Evolutionary conservation across 176 grass and related monocot species (phyloP), one percentile per base, ranked within the genome.

Genomic region (Musa schizocarpa): DNA sequence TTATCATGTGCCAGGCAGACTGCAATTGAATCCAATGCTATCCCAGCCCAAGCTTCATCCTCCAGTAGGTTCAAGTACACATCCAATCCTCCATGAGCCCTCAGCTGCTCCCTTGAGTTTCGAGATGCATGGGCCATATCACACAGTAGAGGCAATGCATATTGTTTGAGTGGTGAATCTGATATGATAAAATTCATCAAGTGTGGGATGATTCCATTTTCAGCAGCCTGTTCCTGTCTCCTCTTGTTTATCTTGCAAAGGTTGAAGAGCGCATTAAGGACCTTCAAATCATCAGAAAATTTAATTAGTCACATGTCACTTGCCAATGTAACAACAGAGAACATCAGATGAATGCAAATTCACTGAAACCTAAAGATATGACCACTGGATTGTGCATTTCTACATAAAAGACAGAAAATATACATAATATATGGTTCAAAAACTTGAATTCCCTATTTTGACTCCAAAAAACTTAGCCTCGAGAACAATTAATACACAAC

Each of bases 241-340:
- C 95, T 91, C 84, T 99, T 99, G 80, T 94, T 99, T 74, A 99
- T 99, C 82, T 94, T 99, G 79, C 95, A 99, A 69, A 99, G 88
- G 75, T 99, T 99, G 84, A 89, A 99, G n/a, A 99, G 56, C 72
- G 95, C 88, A 80, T 92, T 93, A 61, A 99, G 88, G 78, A 92
- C 95, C 95, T 99, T 75, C 43, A 84, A 29, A 80, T 67, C 16
- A 71, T 19, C 72, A 19, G 65, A 12, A 26, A 26, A 55, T 26
- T 57, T 74, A 74, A 24, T 70, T 9, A 70, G 68, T 43, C 29
- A 70, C 16, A 50, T 5, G 25, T 43, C 1, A 48, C 17, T 11
- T 1, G 27, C 9, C 34, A 11, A 51, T 43, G 4, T 43, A 43
- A 4, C 34, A 43, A 43, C 34, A 43, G 34, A 43, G 34, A 43